Percentiles rank a stretch among this genome's conserved stretches.
Conservation (phyloP, 2,329 filamentous ascomycete genomes). For the Mycosphaerella sp. region DNA sequence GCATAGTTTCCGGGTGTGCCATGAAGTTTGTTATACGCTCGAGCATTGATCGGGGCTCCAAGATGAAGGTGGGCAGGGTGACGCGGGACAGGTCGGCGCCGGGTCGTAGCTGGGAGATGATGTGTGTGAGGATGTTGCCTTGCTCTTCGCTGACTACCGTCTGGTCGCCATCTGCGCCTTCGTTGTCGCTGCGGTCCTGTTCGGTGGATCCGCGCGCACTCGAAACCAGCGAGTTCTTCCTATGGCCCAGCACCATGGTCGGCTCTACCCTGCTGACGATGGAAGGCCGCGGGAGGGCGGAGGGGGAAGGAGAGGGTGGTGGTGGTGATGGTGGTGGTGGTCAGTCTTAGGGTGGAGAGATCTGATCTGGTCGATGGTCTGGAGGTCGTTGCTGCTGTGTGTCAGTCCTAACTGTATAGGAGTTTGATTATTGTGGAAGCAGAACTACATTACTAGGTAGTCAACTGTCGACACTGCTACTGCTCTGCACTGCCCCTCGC, state of each 20-base stretch:
- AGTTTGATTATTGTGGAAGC: too few relatives aligned
- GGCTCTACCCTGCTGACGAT: neutral
- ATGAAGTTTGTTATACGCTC: constrained; percentile 99
- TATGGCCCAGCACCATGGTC: constrained; percentile 45
- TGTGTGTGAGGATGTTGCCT: constrained; percentile 93
- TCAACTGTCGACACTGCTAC: too few relatives aligned
- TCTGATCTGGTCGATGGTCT: neutral
- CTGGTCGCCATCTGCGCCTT: constrained; percentile 45
- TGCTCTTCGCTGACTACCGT: constrained; percentile 83
- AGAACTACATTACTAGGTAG: too few relatives aligned
- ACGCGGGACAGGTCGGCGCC: constrained; percentile 93
- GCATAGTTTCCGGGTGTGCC: constrained; percentile 94
- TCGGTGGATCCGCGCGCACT: constrained; percentile 42
- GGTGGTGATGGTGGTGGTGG: neutral
- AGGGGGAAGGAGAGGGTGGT: neutral
- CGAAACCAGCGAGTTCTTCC: constrained; percentile 41
- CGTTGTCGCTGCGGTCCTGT: constrained; percentile 37
- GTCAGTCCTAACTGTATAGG: too few relatives aligned
- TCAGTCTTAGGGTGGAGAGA: neutral
- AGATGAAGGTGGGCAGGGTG: constrained; percentile 92
- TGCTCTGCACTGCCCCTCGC: too few relatives aligned
- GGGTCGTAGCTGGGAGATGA: constrained; percentile 93
- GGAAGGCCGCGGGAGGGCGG: neutral
- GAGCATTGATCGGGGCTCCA: constrained; percentile 95
- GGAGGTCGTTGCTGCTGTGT: neutral